Base-by-base conservation (phyloP, 768 basidiomycete species). In the Hortiboletus campestris region DNA sequence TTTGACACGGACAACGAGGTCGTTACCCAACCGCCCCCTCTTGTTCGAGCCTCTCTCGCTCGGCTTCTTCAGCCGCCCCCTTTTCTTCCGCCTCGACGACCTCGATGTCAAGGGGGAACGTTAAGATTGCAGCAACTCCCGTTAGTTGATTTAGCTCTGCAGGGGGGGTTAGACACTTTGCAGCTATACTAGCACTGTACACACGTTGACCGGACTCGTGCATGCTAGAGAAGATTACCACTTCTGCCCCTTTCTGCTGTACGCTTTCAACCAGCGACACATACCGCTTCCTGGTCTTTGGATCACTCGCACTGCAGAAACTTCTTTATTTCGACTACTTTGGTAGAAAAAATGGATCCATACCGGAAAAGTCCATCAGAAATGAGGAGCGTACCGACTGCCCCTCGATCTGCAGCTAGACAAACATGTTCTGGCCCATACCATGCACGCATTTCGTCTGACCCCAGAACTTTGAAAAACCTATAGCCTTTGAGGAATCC, bases 191-290 rank as follows among this genome's bases (percentile, higher is more conserved):
- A 49, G 17, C 25, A 53, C 40, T 28, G 41, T 38, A 76, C 91
- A 66, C 67, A 96, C 94, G 95, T 80, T 98, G 94, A 14, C 97
- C 97, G 20, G 91, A 93, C 74, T 99, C 97, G 68, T 99, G 97
- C 97, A 99, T 98, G 65, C 94, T 98, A 5, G 96, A 98, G 72
- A 98, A 99, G 60, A 98, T 94, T 19, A 98, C 78, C 6, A 94
- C 94, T 67, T 98, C 95, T 25, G 86, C 96, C 25, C 94, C 93
- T 60, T 89, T 91, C 44, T 84, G 80, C 62, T 88, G 85, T 16
- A 98, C 94, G 35, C 83, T 84, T 71, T 99, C 96, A 1, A 96
- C 94, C 35, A 98, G 78, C 44, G 74, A 76, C 32, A 99, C 95
- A 63, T 91, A 98, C 67, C 81, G 84, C 68, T 88, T 96, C 46